phyloP scores from a whole-genome alignment of 441 rosid genomes.

The Lepidium campestre region DNA sequence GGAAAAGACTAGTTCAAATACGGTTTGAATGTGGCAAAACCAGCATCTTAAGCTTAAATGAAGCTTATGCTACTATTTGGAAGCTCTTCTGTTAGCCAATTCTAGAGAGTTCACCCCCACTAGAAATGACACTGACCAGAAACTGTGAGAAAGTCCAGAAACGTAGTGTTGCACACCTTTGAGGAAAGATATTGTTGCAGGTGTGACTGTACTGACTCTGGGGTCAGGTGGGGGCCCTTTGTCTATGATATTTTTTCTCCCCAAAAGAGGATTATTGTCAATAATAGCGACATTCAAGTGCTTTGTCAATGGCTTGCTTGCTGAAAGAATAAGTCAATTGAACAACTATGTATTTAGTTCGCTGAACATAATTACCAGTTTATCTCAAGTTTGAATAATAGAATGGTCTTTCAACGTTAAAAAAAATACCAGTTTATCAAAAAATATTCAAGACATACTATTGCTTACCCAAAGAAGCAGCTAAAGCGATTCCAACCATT shows the following conservation, averaged over 20 bases:
- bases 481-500: slow-evolving; percentile 96
- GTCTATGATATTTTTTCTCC: slow-evolving; percentile 39
- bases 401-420: too few relatives aligned
- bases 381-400: not conserved
- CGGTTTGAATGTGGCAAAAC: not conserved
- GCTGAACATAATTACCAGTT: not conserved
- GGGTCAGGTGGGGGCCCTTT: slow-evolving; percentile 80
- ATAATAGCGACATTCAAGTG: slow-evolving; percentile 83
- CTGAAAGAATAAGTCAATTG: slow-evolving; percentile 41
- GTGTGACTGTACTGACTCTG: slow-evolving; percentile 93
- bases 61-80: not conserved
- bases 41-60: not conserved
- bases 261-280: slow-evolving; percentile 80
- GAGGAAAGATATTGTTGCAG: slow-evolving; percentile 71
- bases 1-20: not conserved
- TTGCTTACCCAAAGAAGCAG: slow-evolving; percentile 76
- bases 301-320: slow-evolving; percentile 76
- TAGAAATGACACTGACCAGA: not conserved
- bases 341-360: not conserved
- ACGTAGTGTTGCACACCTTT: slow-evolving; percentile 46
- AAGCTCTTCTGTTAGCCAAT: not conserved
- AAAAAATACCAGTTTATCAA: not conserved
- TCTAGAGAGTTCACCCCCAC: not conserved
- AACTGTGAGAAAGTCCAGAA: not conserved
- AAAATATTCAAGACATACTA: not conserved